A percentile compares a stretch with the other conserved stretches of the same genome.
phyloP scores from a whole-genome alignment of 2,329 filamentous ascomycete species.

The Calycina marina region DNA sequence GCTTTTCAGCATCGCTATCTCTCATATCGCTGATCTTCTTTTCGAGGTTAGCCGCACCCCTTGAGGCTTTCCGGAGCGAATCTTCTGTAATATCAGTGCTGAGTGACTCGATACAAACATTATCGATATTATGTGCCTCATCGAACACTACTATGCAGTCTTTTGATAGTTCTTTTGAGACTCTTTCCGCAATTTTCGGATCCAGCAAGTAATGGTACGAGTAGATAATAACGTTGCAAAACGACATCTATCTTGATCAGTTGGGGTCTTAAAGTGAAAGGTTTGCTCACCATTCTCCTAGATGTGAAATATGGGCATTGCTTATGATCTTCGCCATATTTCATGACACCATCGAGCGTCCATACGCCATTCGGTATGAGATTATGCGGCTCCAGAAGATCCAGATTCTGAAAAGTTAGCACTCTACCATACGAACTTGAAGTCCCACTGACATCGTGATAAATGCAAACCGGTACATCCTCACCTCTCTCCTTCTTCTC shows the following conservation, averaged over 20 bases:
- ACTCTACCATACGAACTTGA: background rate
- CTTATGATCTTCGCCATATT: constrained; percentile 87
- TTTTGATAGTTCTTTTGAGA: constrained; percentile 84
- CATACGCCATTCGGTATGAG: constrained; percentile 90
- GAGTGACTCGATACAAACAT: constrained; percentile 94
- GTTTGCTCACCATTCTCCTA: constrained; percentile 61
- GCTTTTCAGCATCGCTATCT: constrained; percentile 82
- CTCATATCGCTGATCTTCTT: constrained; percentile 89
- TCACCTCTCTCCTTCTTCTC: constrained; percentile 95
- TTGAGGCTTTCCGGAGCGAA: constrained; percentile 76
- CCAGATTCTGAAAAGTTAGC: constrained; percentile 53
- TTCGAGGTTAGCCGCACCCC: constrained; percentile 83
- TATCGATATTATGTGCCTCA: constrained; percentile 98
- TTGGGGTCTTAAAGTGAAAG: background rate
- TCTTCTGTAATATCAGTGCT: constrained; percentile 97
- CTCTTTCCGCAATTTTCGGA: constrained; percentile 79
- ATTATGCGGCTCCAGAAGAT: constrained; percentile 87
- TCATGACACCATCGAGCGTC: constrained; percentile 78
- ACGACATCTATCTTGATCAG: constrained; percentile 59
- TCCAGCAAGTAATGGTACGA: constrained; percentile 97
- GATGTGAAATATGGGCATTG: constrained; percentile 97
- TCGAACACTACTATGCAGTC: constrained; percentile 99
- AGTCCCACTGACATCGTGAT: constrained; percentile 61
- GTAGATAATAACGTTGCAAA: constrained; percentile 98
- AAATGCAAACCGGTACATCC: constrained; percentile 85